phyloP scores from a whole-genome alignment of 2,329 filamentous ascomycete species.

The Kalaharituber pfeilii region DNA sequence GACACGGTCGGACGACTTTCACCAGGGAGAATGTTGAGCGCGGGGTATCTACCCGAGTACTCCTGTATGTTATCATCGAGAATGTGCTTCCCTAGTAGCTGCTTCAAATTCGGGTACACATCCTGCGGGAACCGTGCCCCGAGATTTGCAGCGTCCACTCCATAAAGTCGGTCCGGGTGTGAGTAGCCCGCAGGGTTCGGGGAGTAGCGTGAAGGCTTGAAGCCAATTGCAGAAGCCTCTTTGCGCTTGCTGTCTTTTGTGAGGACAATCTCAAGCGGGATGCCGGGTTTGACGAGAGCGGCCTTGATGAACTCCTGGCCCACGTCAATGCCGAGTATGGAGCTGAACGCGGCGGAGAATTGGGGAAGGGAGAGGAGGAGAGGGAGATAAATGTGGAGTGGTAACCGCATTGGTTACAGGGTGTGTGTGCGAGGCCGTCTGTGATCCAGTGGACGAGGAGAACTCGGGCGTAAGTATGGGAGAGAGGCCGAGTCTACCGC shows the following conservation, averaged over 20 bases:
- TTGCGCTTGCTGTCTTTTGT: slow-evolving; percentile 97
- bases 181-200: slow-evolving; percentile 41
- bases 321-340: slow-evolving; percentile 81
- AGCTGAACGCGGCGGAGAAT: slow-evolving; percentile 46
- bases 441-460: no score
- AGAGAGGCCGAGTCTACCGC: no score
- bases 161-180: slow-evolving; percentile 82
- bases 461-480: no score
- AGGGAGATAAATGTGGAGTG: slow-evolving; percentile 26
- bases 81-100: slow-evolving; percentile 54
- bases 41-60: slow-evolving; percentile 57
- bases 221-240: slow-evolving; percentile 76
- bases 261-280: slow-evolving; percentile 91
- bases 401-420: background rate
- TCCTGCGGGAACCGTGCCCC: slow-evolving; percentile 77
- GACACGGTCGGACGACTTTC: slow-evolving; percentile 48
- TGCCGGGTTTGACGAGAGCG: slow-evolving; percentile 84
- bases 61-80: slow-evolving; percentile 43
- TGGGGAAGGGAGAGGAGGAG: slow-evolving; percentile 38
- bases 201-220: slow-evolving; percentile 53
- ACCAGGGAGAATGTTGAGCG: slow-evolving; percentile 41
- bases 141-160: slow-evolving; percentile 76
- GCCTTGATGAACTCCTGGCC: slow-evolving; percentile 97
- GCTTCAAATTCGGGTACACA: slow-evolving; percentile 87
- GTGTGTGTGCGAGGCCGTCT: background rate